These are phyloP conservation scores for Neonectria magnoliae DNA, from an alignment of 2,329 filamentous ascomycete species.

Conservation along the genomic window DNA sequence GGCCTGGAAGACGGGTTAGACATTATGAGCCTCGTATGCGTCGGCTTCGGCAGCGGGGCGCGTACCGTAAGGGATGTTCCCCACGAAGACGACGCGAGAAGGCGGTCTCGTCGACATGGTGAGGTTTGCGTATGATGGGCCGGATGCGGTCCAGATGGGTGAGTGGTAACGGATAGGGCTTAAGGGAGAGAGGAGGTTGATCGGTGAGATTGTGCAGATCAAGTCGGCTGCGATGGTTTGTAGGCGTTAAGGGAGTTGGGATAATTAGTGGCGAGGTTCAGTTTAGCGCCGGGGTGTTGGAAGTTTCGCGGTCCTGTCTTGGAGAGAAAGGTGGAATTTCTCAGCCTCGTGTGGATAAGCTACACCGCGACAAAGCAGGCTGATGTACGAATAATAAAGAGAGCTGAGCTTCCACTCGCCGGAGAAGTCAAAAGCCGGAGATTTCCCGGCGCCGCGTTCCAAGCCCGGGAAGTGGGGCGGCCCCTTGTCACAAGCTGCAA, in stretches of 20 bases:
- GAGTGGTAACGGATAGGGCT: not conserved
- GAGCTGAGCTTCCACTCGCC: constrained; percentile 26
- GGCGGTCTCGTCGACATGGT: constrained; percentile 77
- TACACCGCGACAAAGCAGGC: constrained; percentile 26
- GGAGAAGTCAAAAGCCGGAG: constrained; percentile 15
- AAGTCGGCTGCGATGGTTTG: no score
- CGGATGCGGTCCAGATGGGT: constrained; percentile 3
- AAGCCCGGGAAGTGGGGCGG: not conserved
- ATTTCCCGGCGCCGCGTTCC: constrained; percentile 3
- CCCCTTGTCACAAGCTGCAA: not conserved
- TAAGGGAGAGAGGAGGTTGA: not conserved
- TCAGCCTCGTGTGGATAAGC: constrained; percentile 35
- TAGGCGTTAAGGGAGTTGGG: not conserved
- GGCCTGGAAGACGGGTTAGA: constrained; percentile 65
- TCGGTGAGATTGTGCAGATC: not conserved
- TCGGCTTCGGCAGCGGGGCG: not conserved
- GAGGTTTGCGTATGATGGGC: not conserved
- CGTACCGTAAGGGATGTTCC: constrained; percentile 84
- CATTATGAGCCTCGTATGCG: not conserved
- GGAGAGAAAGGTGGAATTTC: constrained; percentile 24
- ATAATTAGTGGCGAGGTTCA: not conserved
- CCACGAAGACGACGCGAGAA: constrained; percentile 84
- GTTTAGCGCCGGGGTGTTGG: constrained; percentile 3
- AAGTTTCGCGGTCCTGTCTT: constrained; percentile 6
- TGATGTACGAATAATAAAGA: constrained; percentile 4